Conservation (phyloP, 2,329 filamentous ascomycete genomes). For the Penicillium sp. region DNA sequence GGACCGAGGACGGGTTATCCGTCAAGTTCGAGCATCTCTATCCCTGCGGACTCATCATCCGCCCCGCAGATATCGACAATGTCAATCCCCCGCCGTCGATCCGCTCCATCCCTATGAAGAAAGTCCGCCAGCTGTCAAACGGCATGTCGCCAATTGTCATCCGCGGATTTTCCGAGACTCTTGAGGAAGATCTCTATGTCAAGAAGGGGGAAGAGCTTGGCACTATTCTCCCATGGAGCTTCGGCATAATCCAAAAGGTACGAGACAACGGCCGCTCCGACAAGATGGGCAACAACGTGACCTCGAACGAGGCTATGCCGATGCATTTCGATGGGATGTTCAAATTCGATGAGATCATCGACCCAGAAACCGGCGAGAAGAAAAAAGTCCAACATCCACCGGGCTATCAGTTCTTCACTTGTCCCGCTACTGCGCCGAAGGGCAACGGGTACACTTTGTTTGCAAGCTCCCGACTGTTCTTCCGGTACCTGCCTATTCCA, state of each 20-base stretch:
- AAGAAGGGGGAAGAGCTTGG: conserved; percentile 52
- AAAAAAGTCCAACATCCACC: conserved; percentile 48
- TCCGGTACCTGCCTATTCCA: conserved; percentile 47
- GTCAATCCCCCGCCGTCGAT: conserved; percentile 25
- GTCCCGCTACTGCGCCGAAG: conserved; percentile 44
- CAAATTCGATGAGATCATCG: conserved; percentile 49
- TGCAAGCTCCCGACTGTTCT: conserved; percentile 52
- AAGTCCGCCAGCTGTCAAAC: conserved; percentile 46
- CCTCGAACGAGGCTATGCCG: conserved; percentile 57
- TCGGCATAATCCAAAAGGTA: conserved; percentile 54
- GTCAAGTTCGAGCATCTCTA: conserved; percentile 51
- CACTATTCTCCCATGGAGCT: conserved; percentile 53
- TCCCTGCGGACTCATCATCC: conserved; percentile 32
- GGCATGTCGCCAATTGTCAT: conserved; percentile 55
- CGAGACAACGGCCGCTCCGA: conserved; percentile 50
- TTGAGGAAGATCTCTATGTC: conserved; percentile 48
- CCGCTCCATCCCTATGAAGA: conserved; percentile 25
- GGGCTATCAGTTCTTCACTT: conserved; percentile 56
- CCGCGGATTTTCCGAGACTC: conserved; percentile 53
- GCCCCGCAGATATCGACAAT: conserved; percentile 24
- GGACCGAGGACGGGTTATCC: conserved; percentile 36
- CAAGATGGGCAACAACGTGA: conserved; percentile 53
- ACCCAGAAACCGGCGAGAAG: conserved; percentile 43
- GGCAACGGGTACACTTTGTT: conserved; percentile 58
- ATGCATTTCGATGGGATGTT: conserved; percentile 61